A percentile compares a stretch with the other conserved stretches of the same genome.
Evolutionary conservation across 2,329 filamentous ascomycete genomes (phyloP).

Genomic region (Thelonectria blattea): DNA sequence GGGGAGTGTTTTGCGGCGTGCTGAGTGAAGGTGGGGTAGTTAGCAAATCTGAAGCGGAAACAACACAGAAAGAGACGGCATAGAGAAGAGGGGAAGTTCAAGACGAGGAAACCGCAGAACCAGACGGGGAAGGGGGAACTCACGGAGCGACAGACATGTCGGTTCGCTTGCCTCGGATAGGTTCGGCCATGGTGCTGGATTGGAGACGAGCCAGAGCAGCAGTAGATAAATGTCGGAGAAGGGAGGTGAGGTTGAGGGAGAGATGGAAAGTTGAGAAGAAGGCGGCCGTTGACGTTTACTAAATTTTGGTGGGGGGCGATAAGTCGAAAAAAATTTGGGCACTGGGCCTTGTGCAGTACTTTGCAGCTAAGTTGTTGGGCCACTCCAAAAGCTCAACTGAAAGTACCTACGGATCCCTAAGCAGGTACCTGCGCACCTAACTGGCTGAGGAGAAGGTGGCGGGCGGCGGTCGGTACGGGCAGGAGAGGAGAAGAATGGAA

Average conservation of each 20-base stretch:
- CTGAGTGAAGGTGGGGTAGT: constrained; percentile 65
- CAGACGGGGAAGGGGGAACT: constrained; percentile 43
- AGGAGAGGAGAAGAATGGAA: constrained; percentile 8
- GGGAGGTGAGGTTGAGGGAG: constrained; percentile 39
- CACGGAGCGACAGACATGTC: constrained; percentile 64
- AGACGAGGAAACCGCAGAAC: background rate
- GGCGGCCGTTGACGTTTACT: constrained; percentile 45
- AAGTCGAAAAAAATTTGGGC: constrained; percentile 46
- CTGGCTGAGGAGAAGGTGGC: constrained; percentile 11
- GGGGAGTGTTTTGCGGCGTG: constrained; percentile 97
- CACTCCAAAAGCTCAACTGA: constrained; percentile 37
- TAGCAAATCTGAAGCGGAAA: constrained; percentile 40
- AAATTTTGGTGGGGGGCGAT: constrained; percentile 50
- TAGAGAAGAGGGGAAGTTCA: constrained; percentile 16
- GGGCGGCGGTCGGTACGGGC: constrained; percentile 20
- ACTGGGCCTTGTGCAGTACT: constrained; percentile 34
- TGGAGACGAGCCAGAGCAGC: constrained; percentile 35
- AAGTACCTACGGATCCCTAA: background rate
- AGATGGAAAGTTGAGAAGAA: constrained; percentile 44
- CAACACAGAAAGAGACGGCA: constrained; percentile 12
- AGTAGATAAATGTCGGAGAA: constrained; percentile 38
- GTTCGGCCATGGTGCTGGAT: constrained; percentile 62
- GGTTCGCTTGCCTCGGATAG: constrained; percentile 67
- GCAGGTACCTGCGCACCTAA: background rate
- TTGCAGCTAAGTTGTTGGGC: constrained; percentile 41